Evolutionary conservation across 352 stramenopile genomes (phyloP), one percentile per base, ranked within the genome.

Genomic region (Elongisporangium senticosum): DNA sequence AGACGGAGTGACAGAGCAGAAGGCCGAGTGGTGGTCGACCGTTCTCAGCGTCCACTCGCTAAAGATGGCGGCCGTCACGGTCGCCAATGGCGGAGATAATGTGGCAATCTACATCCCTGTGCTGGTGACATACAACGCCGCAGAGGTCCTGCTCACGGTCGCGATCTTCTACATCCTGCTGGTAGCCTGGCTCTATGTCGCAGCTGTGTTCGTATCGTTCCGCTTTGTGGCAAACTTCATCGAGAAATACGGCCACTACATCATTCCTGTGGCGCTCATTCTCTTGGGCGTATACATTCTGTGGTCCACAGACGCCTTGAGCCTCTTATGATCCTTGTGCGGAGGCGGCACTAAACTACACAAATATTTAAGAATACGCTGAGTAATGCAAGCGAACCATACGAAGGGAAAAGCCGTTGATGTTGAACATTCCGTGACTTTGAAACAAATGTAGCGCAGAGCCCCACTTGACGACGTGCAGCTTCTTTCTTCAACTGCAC

Each of bases 21-120:
- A 51, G 10, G 19, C 6, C 5, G 10, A 6, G 20, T 15, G 7
- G 33, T 28, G 22, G 15, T 60, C 43, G 15, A 20, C 23, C 10
- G 7, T 52, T 37, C 49, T 53, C 2, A 61, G 55, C 33, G 10
- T 50, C 3, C 55, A 61, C 7, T 8, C 55, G 17, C 48, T 61
- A 1, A 53, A 39, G 20, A 47, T 61, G 4, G 49, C 48, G 26
- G 28, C 22, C 7, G 56, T 61, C 14, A 61, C 56, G 11, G n/a
- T 61, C 8, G 56, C 26, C 19, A 61, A 54, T 17, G 56, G 56
- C 48, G 49, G 56, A 7, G 56, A 61, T 14, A 61, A 61, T 19
- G 49, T 61, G 20, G 22, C 56, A 8, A 51, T 21, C 33, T 61
- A 61, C 48, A 56, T 51, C 49, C 49, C 56, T 1, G 17, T 55